A percentile compares a stretch with the other conserved stretches of the same genome.
These are phyloP conservation scores for Ceratobasidium papillatum DNA, from an alignment of 1,284 basidiomycete species.

Conservation along the genomic window DNA sequence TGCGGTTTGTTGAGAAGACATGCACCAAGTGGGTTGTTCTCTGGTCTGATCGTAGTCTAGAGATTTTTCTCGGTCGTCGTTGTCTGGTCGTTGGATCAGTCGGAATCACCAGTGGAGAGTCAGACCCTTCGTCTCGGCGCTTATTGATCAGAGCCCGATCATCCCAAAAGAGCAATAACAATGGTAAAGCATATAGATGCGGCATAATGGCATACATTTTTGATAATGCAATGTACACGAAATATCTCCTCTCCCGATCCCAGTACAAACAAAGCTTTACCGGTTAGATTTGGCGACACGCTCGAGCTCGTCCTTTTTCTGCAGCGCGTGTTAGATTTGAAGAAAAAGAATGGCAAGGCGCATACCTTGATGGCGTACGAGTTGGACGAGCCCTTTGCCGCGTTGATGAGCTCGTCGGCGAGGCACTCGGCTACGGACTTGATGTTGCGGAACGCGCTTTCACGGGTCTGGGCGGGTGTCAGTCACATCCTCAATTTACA, in stretches of 20 bases:
- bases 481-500: constrained; percentile 24
- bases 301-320: constrained; percentile 97
- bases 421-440: constrained; percentile 99
- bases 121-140: constrained; percentile 14
- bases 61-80: constrained; percentile 22
- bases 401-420: constrained; percentile 99
- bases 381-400: constrained; percentile 99
- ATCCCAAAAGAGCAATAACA: constrained; percentile 6
- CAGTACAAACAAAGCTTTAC: constrained; percentile 60
- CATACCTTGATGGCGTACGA: constrained; percentile 98
- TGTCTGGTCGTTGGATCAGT: constrained; percentile 20
- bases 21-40: constrained; percentile 33
- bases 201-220: constrained; percentile 38
- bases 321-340: constrained; percentile 12
- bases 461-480: constrained; percentile 76
- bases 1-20: constrained; percentile 41
- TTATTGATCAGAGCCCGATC: constrained; percentile 19
- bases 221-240: constrained; percentile 38
- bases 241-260: constrained; percentile 29
- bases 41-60: constrained; percentile 26
- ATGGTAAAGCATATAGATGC: constrained; percentile 37
- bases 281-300: constrained; percentile 99
- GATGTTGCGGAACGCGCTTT: constrained; percentile 99
- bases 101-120: background rate
- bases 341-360: constrained; percentile 12